These are phyloP conservation scores for Fusarium longipes DNA, from an alignment of 2,329 filamentous ascomycete species.

Conservation along the genomic window DNA sequence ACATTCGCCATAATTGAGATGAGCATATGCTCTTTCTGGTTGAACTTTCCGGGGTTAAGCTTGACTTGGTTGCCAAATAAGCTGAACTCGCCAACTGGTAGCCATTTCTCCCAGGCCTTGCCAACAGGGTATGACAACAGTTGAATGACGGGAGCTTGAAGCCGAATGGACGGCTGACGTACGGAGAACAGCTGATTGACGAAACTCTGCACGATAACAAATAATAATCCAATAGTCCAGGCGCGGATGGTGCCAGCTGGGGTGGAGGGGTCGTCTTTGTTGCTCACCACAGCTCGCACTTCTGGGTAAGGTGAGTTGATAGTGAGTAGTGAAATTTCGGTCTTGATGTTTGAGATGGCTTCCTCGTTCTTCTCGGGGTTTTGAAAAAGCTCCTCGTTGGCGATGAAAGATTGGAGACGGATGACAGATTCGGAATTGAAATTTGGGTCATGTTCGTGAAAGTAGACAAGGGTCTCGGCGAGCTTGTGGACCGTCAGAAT, in stretches of 20 bases:
- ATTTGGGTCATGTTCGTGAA: slow-evolving; percentile 40
- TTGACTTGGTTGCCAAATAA: slow-evolving; percentile 55
- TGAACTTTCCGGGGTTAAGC: slow-evolving; percentile 66
- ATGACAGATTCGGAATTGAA: slow-evolving; percentile 35
- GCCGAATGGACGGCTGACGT: slow-evolving; percentile 61
- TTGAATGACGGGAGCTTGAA: slow-evolving; percentile 65
- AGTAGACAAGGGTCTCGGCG: slow-evolving; percentile 31
- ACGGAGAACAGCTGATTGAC: slow-evolving; percentile 68
- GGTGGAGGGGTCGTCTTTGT: slow-evolving; percentile 61
- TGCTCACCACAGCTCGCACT: slow-evolving; percentile 65
- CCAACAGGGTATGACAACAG: slow-evolving; percentile 61
- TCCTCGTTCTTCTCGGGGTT: slow-evolving; percentile 54
- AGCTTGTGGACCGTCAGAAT: slow-evolving; percentile 7
- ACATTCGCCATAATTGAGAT: slow-evolving; percentile 62
- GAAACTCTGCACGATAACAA: slow-evolving; percentile 58
- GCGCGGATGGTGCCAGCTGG: slow-evolving; percentile 66
- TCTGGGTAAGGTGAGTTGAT: slow-evolving; percentile 67
- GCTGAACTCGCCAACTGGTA: slow-evolving; percentile 60
- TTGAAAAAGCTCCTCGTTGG: slow-evolving; percentile 46
- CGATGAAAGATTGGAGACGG: slow-evolving; percentile 26
- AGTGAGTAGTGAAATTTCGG: slow-evolving; percentile 62
- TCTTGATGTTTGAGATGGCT: slow-evolving; percentile 63
- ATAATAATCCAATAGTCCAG: slow-evolving; percentile 62
- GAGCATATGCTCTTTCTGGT: slow-evolving; percentile 70
- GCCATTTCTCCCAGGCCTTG: slow-evolving; percentile 54